These are phyloP conservation scores for Candida insectalens DNA, from an alignment of 805 yeast genomes.

Conservation along the genomic window DNA sequence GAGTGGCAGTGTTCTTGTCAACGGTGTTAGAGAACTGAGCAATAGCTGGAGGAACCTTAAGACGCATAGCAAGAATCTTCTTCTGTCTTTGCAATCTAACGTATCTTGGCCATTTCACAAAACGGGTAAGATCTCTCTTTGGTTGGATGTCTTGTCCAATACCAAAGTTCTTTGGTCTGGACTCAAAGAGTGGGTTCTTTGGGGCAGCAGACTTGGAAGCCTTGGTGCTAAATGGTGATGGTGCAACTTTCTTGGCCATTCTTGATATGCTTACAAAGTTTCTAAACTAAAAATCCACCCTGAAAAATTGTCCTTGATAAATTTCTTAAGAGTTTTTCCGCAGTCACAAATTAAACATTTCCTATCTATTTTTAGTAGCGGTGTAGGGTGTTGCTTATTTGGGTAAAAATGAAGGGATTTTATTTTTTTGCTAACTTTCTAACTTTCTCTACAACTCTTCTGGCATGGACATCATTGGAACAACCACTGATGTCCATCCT, in stretches of 20 bases:
- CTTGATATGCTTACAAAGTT: background rate
- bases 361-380: too few relatives aligned
- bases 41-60: conserved; percentile 98
- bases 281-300: background rate
- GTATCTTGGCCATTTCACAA: conserved; percentile 98
- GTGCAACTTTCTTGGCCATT: conserved; percentile 64
- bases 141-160: conserved; percentile 95
- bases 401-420: background rate
- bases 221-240: conserved; percentile 93
- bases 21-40: conserved; percentile 93
- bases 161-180: conserved; percentile 90
- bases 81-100: conserved; percentile 98
- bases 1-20: conserved; percentile 98
- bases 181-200: conserved; percentile 81
- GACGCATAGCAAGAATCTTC: conserved; percentile 90
- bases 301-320: background rate
- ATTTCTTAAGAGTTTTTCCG: too few relatives aligned
- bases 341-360: too few relatives aligned
- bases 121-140: conserved; percentile 92
- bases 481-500: conserved; percentile 88
- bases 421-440: background rate
- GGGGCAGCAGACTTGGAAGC: conserved; percentile 36
- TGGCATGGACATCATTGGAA: conserved; percentile 79
- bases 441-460: conserved; percentile 18
- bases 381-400: background rate